Evolutionary conservation across 805 yeast species (phyloP).

Genomic region (Zygosaccharomyces rouxii): DNA sequence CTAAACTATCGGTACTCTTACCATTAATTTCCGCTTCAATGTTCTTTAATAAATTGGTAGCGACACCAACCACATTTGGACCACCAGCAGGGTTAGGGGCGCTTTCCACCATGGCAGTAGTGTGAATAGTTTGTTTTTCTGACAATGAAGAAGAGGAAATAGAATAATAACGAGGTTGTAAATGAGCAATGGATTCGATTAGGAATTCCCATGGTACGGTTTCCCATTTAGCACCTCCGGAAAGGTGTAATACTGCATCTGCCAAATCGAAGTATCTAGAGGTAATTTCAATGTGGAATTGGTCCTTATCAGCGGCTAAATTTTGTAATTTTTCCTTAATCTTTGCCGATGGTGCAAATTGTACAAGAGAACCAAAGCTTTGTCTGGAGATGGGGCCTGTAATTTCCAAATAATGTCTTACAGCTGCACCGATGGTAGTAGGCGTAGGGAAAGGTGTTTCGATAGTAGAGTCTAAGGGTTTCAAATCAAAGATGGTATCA

Average conservation of each 20-base stretch:
- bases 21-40: constrained; percentile 59
- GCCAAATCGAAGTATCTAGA: constrained; percentile 64
- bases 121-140: constrained; percentile 69
- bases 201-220: constrained; percentile 78
- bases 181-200: constrained; percentile 71
- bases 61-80: constrained; percentile 59
- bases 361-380: constrained; percentile 63
- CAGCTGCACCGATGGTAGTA: constrained; percentile 81
- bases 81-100: constrained; percentile 32
- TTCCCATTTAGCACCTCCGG: constrained; percentile 66
- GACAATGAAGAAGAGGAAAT: constrained; percentile 83
- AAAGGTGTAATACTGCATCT: constrained; percentile 60
- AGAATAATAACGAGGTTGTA: constrained; percentile 94
- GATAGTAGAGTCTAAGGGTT: constrained; percentile 65
- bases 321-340: constrained; percentile 38
- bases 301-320: constrained; percentile 63
- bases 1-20: constrained; percentile 30
- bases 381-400: constrained; percentile 93
- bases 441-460: constrained; percentile 67
- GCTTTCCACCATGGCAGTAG: constrained; percentile 91
- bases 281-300: constrained; percentile 63
- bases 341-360: constrained; percentile 72
- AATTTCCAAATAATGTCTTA: constrained; percentile 84
- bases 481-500: constrained; percentile 56
- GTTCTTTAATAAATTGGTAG: constrained; percentile 80